These are phyloP conservation scores for Alternaria angustiovoidea DNA, from an alignment of 2,329 filamentous ascomycete genomes.

Conservation along the genomic window DNA sequence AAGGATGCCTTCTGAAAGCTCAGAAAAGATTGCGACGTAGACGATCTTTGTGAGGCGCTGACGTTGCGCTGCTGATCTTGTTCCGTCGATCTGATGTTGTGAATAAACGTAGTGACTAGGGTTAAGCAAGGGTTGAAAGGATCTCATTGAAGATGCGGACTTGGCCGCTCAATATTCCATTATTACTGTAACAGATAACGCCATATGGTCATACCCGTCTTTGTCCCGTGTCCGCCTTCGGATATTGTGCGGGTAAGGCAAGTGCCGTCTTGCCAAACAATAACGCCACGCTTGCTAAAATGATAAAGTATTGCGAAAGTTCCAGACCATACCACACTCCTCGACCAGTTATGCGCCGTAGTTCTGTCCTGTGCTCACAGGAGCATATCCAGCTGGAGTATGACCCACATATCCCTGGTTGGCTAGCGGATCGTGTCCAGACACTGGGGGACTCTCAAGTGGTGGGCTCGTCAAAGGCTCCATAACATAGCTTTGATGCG, in stretches of 20 bases:
- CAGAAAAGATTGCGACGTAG: neutral
- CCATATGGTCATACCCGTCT: neutral
- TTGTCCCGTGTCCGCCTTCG: neutral
- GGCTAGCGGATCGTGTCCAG: slow-evolving; percentile 11
- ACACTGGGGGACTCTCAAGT: slow-evolving; percentile 16
- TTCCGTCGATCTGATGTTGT: neutral
- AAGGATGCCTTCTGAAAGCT: neutral
- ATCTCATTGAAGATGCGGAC: slow-evolving; percentile 1
- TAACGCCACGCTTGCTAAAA: slow-evolving; percentile 2
- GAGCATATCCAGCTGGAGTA: slow-evolving; percentile 18
- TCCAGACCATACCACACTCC: neutral
- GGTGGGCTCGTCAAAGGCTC: slow-evolving; percentile 29
- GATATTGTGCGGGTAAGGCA: neutral
- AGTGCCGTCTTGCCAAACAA: neutral
- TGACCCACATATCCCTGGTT: slow-evolving; percentile 6
- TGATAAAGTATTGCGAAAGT: neutral
- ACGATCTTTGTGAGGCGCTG: neutral
- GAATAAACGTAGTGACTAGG: neutral
- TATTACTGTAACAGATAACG: slow-evolving; percentile 3
- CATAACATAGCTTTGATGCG: slow-evolving; percentile 27
- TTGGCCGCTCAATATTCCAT: neutral
- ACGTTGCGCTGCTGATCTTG: neutral
- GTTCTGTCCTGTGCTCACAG: slow-evolving; percentile 25
- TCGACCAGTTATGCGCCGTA: slow-evolving; percentile 18
- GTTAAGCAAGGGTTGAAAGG: slow-evolving; percentile 5